Evolutionary conservation across 768 basidiomycete genomes (phyloP).

Genomic region (Tricholoma saponaceum): DNA sequence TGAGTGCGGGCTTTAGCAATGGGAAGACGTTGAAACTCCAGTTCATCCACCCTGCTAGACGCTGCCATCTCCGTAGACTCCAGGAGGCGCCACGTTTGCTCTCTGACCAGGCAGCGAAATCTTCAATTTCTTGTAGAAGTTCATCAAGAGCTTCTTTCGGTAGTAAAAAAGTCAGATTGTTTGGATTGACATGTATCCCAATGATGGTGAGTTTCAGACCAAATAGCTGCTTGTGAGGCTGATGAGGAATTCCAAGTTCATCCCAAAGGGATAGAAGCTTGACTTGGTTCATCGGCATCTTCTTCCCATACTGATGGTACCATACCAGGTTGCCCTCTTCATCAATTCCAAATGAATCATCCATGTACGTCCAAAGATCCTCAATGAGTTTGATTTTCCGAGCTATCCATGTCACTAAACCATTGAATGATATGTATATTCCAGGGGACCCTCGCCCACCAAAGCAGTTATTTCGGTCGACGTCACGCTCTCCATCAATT

Average conservation of each 20-base stretch:
- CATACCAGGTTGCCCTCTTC: constrained; percentile 12
- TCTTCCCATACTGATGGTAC: constrained; percentile 28
- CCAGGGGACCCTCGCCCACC: constrained; percentile 22
- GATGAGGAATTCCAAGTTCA: background rate
- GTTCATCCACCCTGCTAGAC: background rate
- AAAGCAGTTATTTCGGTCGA: constrained; percentile 30
- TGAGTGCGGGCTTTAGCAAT: constrained; percentile 18
- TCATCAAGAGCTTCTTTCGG: background rate
- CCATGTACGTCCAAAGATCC: background rate
- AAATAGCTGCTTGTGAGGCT: background rate
- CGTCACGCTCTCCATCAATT: constrained; percentile 14
- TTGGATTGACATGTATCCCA: constrained; percentile 32
- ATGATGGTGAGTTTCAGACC: constrained; percentile 24
- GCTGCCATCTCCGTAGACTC: constrained; percentile 20
- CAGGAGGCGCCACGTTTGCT: background rate
- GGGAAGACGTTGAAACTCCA: background rate
- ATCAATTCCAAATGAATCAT: constrained; percentile 16
- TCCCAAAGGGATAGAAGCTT: constrained; percentile 35
- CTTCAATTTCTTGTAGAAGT: constrained; percentile 9
- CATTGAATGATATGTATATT: constrained; percentile 22
- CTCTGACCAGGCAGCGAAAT: constrained; percentile 1
- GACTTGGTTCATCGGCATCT: constrained; percentile 29
- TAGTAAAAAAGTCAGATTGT: constrained; percentile 24
- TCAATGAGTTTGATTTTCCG: background rate
- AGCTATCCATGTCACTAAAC: constrained; percentile 14